phyloP scores from a whole-genome alignment of 257 asterid species.

The Cordia subcordata region DNA sequence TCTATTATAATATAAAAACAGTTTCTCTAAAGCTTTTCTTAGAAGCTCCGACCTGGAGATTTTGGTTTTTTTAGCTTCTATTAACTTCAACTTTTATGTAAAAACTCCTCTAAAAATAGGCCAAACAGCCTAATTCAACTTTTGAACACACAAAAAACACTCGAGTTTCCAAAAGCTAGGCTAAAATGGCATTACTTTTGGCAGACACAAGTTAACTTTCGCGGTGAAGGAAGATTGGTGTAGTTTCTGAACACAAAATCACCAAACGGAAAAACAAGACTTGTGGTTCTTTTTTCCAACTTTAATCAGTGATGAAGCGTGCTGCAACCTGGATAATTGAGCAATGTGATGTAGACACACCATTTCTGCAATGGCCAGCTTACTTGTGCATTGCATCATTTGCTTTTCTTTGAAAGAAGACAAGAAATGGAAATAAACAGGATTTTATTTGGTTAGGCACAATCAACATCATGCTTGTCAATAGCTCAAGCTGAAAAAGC shows the following conservation, averaged over 20 bases:
- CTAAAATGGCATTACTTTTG: no score
- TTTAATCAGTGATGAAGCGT: not conserved
- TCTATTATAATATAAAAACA: no score
- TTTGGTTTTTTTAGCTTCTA: no score
- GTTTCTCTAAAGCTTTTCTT: no score
- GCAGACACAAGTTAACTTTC: no score
- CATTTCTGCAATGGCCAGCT: not conserved
- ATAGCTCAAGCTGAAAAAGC: not conserved
- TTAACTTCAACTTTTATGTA: no score
- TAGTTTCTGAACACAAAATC: not conserved
- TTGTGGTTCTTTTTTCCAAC: not conserved
- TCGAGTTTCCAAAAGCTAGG: no score
- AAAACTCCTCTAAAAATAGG: no score
- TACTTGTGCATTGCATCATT: not conserved
- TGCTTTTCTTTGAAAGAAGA: not conserved
- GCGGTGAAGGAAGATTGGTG: no score
- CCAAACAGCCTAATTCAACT: no score
- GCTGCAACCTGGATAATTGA: not conserved
- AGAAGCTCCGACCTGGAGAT: no score
- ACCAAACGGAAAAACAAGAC: conserved; percentile 1
- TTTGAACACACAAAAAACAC: no score
- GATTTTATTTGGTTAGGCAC: not conserved
- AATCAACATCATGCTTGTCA: conserved; percentile 13
- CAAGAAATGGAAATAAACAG: not conserved
- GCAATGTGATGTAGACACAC: conserved; percentile 2